Base-by-base conservation (phyloP, 768 basidiomycete genomes). In the Amyloporia xantha region DNA sequence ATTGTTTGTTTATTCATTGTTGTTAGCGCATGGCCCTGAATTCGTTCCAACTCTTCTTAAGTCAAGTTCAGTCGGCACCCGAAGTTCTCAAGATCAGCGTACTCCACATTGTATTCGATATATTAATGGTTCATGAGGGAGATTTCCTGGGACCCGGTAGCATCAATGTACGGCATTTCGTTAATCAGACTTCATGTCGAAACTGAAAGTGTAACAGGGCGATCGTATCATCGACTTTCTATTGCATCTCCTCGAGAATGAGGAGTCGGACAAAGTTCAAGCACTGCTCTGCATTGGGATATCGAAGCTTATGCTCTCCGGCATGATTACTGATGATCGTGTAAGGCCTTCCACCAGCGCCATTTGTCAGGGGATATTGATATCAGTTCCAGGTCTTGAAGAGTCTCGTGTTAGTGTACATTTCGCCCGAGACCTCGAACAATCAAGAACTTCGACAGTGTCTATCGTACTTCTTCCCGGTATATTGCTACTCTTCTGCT, bases 401-500 rank as follows among this genome's bases (percentile, higher is more conserved):
- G 53, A 66, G 71, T 40, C 70, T 81, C 6, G 72, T 76, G 12
- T 59, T 78, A 20, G 70, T 78, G 4, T 97, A 88, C 64, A 73
- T 96, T 42, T 87, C 86, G 0, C 89, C 90, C 1, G 77, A 84
- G 47, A 95, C 90, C 2, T 74, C 69, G 13, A 78, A 82, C 24
- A 97, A 95, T 58, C 84, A 89, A 51, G 79, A 85, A 48, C 71
- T 97, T 15, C 77, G 90, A 36, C 94, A 97, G 63, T 91, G 85
- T 58, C 66, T 96, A 33, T 76, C 84, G 3, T 88, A 86, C 63
- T 95, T 95, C 73, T 82, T 94, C 67, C 86, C 82, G 1, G 80
- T 83, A 0, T 96, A 86, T 60, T 88, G 88, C 64, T 90, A 83
- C 65, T 89, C 90, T n/a, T 83, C 84, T 0, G 63, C 76, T 4